Base-by-base conservation (phyloP, 345 rosid species). In the Syzygium oleosum region DNA sequence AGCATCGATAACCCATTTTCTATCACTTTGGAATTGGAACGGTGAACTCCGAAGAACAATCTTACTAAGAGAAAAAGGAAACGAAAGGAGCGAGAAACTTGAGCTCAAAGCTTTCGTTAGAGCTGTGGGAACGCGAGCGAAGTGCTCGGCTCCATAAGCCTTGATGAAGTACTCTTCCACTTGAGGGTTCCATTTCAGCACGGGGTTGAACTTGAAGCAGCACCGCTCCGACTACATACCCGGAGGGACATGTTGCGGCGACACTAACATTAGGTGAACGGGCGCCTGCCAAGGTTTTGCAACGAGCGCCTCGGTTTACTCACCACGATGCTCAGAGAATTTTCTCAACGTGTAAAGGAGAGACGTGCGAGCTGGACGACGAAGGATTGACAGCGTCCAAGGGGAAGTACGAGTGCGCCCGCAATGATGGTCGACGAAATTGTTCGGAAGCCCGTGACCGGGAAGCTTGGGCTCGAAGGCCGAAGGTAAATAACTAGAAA, bases 111-210 rank as follows among this genome's bases (percentile, higher is more conserved):
- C 85, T 73, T 94, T 94, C 99, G 98, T 93, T 55, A 96, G 93
- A 84, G 98, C 95, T 84, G 90, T 87, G 88, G 98, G 94, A 89
- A 98, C 94, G 90, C 93, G 94, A 89, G 96, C 87, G 84, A 96
- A 98, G 88, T 94, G 95, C 22, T 92, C 90, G 78, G 91, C 84
- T 79, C 99, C 98, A 55, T 98, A 96, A 51, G 99, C 99, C 84
- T 91, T 93, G 90, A 88, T 85, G 93, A 98, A 94, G 93, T 98
- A 96, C 2, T 92, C 94, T 88, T 96, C 95, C 38, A 95, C 97
- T 87, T 94, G 90, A 88, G 99, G 94, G 87, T 96, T 91, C 99
- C 99, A 98, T 52, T 92, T 93, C 91, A 98, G 80, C 27, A 84
- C 85, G 4, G 99, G 99, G 85, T 90, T 92, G 91, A 55, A 55